These are phyloP conservation scores for Astragalus membranaceus DNA, from an alignment of 306 rosid species.

Conservation along the genomic window DNA sequence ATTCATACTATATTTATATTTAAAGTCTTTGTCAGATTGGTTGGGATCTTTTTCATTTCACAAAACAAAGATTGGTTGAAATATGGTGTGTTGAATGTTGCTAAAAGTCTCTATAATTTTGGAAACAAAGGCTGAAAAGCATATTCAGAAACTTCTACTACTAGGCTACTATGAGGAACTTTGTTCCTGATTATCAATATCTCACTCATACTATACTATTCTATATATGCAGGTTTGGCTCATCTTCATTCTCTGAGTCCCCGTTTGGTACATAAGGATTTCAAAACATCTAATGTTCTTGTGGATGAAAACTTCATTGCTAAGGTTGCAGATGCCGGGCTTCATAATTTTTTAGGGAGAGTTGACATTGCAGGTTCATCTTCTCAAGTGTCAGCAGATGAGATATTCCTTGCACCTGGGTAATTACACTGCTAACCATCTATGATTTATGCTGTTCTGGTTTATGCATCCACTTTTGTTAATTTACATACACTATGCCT, in stretches of 20 bases:
- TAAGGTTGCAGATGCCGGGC: constrained; percentile 84
- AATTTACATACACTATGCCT: neutral
- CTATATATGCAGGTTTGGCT: constrained; percentile 68
- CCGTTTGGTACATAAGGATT: too few species aligned
- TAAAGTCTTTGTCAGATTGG: too few species aligned
- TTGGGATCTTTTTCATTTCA: too few species aligned
- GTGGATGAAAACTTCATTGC: constrained; percentile 76
- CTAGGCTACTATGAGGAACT: constrained; percentile 24
- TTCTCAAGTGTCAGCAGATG: too few species aligned
- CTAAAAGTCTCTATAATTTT: too few species aligned
- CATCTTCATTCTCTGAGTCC: too few species aligned
- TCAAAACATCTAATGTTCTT: constrained; percentile 85
- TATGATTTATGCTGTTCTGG: neutral
- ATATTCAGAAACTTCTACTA: too few species aligned
- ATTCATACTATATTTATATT: too few species aligned
- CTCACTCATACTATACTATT: constrained; percentile 28
- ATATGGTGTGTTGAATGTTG: too few species aligned
- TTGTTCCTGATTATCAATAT: constrained; percentile 17
- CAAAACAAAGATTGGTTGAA: too few species aligned
- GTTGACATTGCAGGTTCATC: constrained; percentile 55
- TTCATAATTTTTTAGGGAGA: constrained; percentile 64
- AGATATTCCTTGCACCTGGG: constrained; percentile 78
- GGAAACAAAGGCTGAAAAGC: too few species aligned
- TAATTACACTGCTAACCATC: constrained; percentile 28
- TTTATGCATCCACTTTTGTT: neutral